Evolutionary conservation across 2,329 filamentous ascomycete species (phyloP), one percentile per base, ranked within the genome.

Genomic region (Fusarium mangiferae): DNA sequence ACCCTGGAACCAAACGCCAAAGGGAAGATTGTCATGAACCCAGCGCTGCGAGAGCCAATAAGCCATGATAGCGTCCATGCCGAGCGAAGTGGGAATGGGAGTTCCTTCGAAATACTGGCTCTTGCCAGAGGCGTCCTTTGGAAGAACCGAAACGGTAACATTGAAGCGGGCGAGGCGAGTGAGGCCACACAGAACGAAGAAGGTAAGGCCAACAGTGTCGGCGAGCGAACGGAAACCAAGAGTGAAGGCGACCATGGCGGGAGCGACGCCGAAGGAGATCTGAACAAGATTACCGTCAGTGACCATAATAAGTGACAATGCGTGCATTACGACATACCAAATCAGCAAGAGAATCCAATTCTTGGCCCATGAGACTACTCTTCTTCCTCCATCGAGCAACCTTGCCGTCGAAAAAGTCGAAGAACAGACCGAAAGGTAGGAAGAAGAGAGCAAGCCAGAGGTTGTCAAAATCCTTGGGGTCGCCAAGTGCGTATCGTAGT

Each of bases 371-470:
- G 81, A 99, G 87, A 78, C 94, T 97, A 79, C 94, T 96, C 91
- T 98, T 99, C 85, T 94, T 93, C 82, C 96, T 91, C 96, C 96
- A 98, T 75, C 96, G 89, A 73, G 96, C 96, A 63, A 99, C 95
- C 81, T 95, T 96, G 80, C 96, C 96, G 83, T 99, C 96, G 88
- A 98, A 94, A 81, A 98, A 97, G 83, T 99, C 96, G 83, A 98
- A 98, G 86, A 98, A 98, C 18, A 98, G 87, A 10, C 95, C 95
- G 68, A 98, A 94, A 1, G 96, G 96, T 83, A 98, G 93, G 83
- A 98, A 94, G 9, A 87, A 90, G 55, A 99, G 90, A 5, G 96
- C 95, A 39, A 92, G 85, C 89, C 94, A 98, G 62, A 98, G 85
- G 77, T 94, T 92, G 59, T 86, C 86, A 77, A 90, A 86, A 62